phyloP scores from a whole-genome alignment of 2,329 filamentous ascomycete species.

The Aspergillus latus region DNA sequence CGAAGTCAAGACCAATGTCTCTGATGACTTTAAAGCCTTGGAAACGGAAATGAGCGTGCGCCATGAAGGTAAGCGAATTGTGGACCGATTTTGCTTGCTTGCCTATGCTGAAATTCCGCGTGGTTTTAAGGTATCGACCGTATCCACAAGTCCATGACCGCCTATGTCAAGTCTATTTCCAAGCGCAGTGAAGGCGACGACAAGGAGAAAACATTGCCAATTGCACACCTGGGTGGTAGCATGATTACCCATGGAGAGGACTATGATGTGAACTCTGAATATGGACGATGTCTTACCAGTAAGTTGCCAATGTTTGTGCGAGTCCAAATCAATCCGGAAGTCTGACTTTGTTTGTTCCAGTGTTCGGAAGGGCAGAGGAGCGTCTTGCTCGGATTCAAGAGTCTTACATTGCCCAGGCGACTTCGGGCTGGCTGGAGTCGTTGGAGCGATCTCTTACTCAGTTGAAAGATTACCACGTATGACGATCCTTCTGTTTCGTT shows the following conservation, averaged over 20 bases:
- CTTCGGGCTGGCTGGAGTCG: conserved; percentile 84
- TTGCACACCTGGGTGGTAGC: conserved; percentile 74
- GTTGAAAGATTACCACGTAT: conserved; percentile 96
- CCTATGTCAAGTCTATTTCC: conserved; percentile 83
- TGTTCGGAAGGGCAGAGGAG: conserved; percentile 83
- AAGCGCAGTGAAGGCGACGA: conserved; percentile 83
- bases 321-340: neutral
- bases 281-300: conserved; percentile 80
- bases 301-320: conserved; percentile 33
- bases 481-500: conserved; percentile 23
- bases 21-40: conserved; percentile 86
- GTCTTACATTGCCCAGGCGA: conserved; percentile 73
- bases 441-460: conserved; percentile 84
- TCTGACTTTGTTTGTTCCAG: conserved; percentile 40
- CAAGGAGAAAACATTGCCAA: conserved; percentile 80
- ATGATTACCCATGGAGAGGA: conserved; percentile 92
- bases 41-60: conserved; percentile 88
- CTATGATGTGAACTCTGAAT: conserved; percentile 86
- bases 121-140: conserved; percentile 77
- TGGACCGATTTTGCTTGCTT: neutral
- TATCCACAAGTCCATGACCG: conserved; percentile 79
- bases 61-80: conserved; percentile 67
- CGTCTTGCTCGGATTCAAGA: conserved; percentile 83
- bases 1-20: conserved; percentile 80
- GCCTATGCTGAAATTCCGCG: conserved; percentile 17